Conservation (phyloP, 495 filamentous ascomycete species). For the Aspergillus haitiensis region DNA sequence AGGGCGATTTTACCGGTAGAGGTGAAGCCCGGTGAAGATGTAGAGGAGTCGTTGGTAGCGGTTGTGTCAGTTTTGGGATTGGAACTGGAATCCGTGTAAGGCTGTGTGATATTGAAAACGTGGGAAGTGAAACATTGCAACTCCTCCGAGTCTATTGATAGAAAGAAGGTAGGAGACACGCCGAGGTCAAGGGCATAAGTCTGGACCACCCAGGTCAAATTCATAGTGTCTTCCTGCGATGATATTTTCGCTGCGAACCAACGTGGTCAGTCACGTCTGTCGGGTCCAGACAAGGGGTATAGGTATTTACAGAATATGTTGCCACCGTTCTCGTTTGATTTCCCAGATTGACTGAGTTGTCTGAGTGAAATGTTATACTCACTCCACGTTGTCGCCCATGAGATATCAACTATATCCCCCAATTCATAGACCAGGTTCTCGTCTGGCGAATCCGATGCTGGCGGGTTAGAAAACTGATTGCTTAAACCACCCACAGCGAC, state of each 20-base stretch:
- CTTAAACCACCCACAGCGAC: neutral
- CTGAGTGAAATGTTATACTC: slow-evolving; percentile 13
- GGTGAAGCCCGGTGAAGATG: slow-evolving; percentile 7
- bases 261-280: neutral
- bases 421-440: neutral
- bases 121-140: neutral
- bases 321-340: neutral
- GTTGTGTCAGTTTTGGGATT: neutral
- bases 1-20: slow-evolving; percentile 20
- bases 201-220: slow-evolving; percentile 15
- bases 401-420: neutral
- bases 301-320: slow-evolving; percentile 13
- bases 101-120: slow-evolving; percentile 10
- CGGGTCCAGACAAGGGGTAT: neutral
- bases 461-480: slow-evolving; percentile 7
- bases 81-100: neutral
- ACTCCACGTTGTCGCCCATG: slow-evolving; percentile 9
- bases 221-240: neutral
- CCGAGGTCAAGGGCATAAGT: slow-evolving; percentile 11
- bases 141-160: neutral
- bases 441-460: neutral
- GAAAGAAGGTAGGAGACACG: slow-evolving; percentile 4
- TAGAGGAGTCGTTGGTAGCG: neutral
- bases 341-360: neutral
- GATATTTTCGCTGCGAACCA: slow-evolving; percentile 6